Percentiles rank a stretch among this genome's conserved stretches.
phyloP scores from a whole-genome alignment of 164 flowering plant genomes.

The Cinnamomum micranthum region DNA sequence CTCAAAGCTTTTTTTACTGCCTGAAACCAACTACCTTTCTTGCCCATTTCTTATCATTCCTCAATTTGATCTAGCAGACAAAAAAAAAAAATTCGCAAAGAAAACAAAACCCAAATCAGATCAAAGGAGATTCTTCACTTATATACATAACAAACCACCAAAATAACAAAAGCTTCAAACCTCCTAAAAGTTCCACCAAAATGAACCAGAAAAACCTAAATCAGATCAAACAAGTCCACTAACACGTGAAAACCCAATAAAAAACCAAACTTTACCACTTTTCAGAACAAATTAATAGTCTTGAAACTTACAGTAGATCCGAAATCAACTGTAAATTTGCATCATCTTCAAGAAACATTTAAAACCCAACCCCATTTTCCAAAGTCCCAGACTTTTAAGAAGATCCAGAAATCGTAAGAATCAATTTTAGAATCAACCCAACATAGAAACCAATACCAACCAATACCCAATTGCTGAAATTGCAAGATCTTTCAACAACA shows the following conservation, averaged over 20 bases:
- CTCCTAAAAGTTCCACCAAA: neutral
- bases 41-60: conserved; percentile 65
- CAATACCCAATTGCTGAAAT: neutral
- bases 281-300: neutral
- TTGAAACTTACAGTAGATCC: neutral
- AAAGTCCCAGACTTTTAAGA: neutral
- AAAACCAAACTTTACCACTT: no score
- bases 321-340: neutral
- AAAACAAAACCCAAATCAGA: neutral
- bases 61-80: neutral
- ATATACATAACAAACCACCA: neutral
- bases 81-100: neutral
- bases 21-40: conserved; percentile 77
- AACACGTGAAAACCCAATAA: neutral
- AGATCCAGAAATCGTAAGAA: neutral
- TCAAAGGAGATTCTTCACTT: neutral
- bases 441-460: neutral
- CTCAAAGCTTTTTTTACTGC: conserved; percentile 81
- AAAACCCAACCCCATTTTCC: neutral
- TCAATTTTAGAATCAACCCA: neutral
- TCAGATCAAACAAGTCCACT: neutral
- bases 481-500: neutral
- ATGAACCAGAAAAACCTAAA: neutral
- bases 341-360: no score
- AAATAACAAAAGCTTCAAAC: neutral